These are phyloP conservation scores for Decorospora gaudefroyi DNA, from an alignment of 2,329 filamentous ascomycete genomes.

Conservation along the genomic window DNA sequence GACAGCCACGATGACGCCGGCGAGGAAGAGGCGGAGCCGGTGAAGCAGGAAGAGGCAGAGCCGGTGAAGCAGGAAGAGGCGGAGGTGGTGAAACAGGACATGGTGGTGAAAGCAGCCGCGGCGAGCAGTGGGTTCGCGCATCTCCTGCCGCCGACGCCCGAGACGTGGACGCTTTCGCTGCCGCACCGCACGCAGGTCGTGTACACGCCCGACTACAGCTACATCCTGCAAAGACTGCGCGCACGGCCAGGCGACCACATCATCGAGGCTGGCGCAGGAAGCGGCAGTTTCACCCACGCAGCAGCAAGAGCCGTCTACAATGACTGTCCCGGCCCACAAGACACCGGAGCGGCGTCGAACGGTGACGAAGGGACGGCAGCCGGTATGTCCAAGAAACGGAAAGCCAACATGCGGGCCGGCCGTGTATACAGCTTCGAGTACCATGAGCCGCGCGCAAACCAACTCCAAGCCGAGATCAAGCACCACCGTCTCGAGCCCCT, in stretches of 20 bases:
- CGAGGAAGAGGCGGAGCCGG: conserved; percentile 41
- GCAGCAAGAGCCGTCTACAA: conserved; percentile 75
- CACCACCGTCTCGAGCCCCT: conserved; percentile 68
- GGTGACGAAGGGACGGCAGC: conserved; percentile 42
- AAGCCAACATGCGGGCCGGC: conserved; percentile 54
- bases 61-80: no score
- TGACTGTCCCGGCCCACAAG: conserved; percentile 60
- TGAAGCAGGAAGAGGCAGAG: conserved; percentile 38
- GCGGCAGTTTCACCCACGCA: conserved; percentile 83
- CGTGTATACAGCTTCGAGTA: conserved; percentile 84
- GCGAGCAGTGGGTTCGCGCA: conserved; percentile 73
- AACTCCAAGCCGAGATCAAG: conserved; percentile 70
- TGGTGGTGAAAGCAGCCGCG: conserved; percentile 51
- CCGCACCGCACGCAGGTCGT: conserved; percentile 85
- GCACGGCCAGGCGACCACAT: conserved; percentile 72
- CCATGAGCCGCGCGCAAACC: conserved; percentile 71
- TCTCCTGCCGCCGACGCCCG: conserved; percentile 76
- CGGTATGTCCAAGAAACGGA: conserved; percentile 27
- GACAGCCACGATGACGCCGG: conserved; percentile 48
- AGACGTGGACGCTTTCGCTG: conserved; percentile 78
- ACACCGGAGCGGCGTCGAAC: conserved; percentile 10
- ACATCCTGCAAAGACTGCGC: conserved; percentile 75
- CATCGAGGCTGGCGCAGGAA: conserved; percentile 81
- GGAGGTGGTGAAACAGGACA: conserved; percentile 42
- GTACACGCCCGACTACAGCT: conserved; percentile 86